phyloP scores from a whole-genome alignment of 148 eudicot species.

The Persicaria maculosa region DNA sequence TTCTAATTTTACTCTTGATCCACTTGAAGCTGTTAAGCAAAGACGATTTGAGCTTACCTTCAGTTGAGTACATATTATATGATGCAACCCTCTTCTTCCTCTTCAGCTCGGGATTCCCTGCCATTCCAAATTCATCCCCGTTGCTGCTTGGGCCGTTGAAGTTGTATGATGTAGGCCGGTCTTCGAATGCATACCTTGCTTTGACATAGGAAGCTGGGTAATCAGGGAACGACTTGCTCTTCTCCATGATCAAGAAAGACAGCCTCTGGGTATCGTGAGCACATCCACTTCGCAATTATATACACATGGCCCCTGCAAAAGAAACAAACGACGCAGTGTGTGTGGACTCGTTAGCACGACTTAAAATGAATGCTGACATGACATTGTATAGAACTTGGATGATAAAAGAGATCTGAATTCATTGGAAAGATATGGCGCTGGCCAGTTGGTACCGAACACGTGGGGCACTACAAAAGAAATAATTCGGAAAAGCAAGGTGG shows the following conservation, averaged over 20 bases:
- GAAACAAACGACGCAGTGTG: neutral
- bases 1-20: slow-evolving; percentile 77
- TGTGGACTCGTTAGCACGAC: neutral
- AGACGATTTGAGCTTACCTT: slow-evolving; percentile 85
- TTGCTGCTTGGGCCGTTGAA: slow-evolving; percentile 67
- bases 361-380: neutral
- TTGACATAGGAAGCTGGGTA: slow-evolving; percentile 52
- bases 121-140: slow-evolving; percentile 26
- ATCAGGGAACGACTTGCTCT: slow-evolving; percentile 62
- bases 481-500: slow-evolving; percentile 18
- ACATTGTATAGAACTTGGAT: neutral
- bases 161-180: slow-evolving; percentile 49
- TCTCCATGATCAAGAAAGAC: slow-evolving; percentile 43
- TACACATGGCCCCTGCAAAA: slow-evolving; percentile 11
- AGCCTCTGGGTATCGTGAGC: neutral
- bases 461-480: slow-evolving; percentile 21
- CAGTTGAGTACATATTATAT: slow-evolving; percentile 74
- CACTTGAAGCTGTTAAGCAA: slow-evolving; percentile 77
- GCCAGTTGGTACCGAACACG: slow-evolving; percentile 28
- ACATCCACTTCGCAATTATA: slow-evolving; percentile 13
- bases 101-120: slow-evolving; percentile 62
- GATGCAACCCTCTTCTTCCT: slow-evolving; percentile 85
- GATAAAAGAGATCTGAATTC: slow-evolving; percentile 10
- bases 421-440: slow-evolving; percentile 19
- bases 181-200: slow-evolving; percentile 51